These are phyloP conservation scores for Metschnikowia lunata DNA, from an alignment of 805 yeast genomes.

Conservation along the genomic window DNA sequence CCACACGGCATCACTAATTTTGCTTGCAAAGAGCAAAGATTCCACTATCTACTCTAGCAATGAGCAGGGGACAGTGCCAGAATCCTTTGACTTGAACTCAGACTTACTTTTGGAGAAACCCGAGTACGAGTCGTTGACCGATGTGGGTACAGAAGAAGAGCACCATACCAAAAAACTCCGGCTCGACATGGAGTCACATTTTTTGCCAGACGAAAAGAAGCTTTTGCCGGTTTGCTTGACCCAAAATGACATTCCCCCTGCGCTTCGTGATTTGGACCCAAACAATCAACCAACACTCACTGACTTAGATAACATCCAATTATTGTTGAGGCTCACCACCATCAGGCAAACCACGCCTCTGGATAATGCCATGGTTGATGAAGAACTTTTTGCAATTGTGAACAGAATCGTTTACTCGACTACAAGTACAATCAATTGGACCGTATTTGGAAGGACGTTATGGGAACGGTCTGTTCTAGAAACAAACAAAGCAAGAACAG, in stretches of 20 bases:
- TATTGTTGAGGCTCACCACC: slow-evolving; percentile 62
- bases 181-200: slow-evolving; percentile 31
- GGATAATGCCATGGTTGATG: slow-evolving; percentile 66
- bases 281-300: slow-evolving; percentile 73
- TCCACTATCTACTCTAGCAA: slow-evolving; percentile 21
- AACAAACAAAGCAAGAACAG: slow-evolving; percentile 73
- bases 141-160: slow-evolving; percentile 31
- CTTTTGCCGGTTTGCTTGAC: slow-evolving; percentile 60
- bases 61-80: slow-evolving; percentile 39
- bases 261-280: slow-evolving; percentile 59
- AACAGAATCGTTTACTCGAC: slow-evolving; percentile 59
- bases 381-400: slow-evolving; percentile 75
- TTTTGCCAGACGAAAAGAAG: slow-evolving; percentile 20
- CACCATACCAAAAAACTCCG: slow-evolving; percentile 38
- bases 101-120: slow-evolving; percentile 78
- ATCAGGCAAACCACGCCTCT: slow-evolving; percentile 69
- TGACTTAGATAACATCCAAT: slow-evolving; percentile 68
- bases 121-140: slow-evolving; percentile 52
- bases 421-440: slow-evolving; percentile 56
- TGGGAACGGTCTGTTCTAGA: slow-evolving; percentile 91
- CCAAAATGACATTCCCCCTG: slow-evolving; percentile 59
- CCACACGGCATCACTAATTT: slow-evolving; percentile 68
- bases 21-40: slow-evolving; percentile 57
- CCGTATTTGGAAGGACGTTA: slow-evolving; percentile 71
- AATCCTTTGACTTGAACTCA: slow-evolving; percentile 60